Evolutionary conservation across 2,329 filamentous ascomycete species (phyloP), one percentile per base, ranked within the genome.

Genomic region (Xylaria sp.): DNA sequence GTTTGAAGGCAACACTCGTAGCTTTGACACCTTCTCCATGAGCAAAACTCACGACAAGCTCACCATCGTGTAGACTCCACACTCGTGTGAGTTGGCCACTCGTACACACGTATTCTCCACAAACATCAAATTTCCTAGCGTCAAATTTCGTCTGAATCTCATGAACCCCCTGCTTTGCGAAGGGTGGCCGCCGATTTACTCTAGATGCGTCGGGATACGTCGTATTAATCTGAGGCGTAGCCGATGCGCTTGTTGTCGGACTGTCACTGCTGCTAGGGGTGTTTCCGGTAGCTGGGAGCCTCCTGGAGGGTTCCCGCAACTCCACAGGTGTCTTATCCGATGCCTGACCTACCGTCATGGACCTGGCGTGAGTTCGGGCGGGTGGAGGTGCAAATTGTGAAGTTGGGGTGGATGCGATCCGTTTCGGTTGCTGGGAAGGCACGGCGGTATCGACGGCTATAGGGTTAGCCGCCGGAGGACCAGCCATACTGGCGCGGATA

Each of bases 81-180:
- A 94, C 93, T 69, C 93, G 89, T 1, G 95, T 98, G 70, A 96
- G 85, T 72, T 92, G 91, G 5, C 95, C 96, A 18, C 92, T 93
- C 0, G 94, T 95, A 78, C 94, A 97, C 8, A 96, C 90, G 73
- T 92, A 90, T 72, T 94, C 91, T 8, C 96, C 96, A 78, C 93
- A 98, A 2, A 97, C 90, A 71, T 96, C 94, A 77, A 98, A 90
- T 37, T 94, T 84, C 51, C 94, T 90, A 5, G 93, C 92, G 72
- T 98, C 96, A 74, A 97, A 96, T 75, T 93, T 94, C 2, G 92
- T 94, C 37, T 87, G 82, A 66, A 99, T 94, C 72, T 95, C 92
- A 61, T 86, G 87, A n/a, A 88, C 87, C 0, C 92, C 91, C 51
- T 90, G 86, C 74, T 90, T 91, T 74, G 93, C 89, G 61, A 87